phyloP scores from a whole-genome alignment of 2,329 filamentous ascomycete species.

The Penicillium concentricum region DNA sequence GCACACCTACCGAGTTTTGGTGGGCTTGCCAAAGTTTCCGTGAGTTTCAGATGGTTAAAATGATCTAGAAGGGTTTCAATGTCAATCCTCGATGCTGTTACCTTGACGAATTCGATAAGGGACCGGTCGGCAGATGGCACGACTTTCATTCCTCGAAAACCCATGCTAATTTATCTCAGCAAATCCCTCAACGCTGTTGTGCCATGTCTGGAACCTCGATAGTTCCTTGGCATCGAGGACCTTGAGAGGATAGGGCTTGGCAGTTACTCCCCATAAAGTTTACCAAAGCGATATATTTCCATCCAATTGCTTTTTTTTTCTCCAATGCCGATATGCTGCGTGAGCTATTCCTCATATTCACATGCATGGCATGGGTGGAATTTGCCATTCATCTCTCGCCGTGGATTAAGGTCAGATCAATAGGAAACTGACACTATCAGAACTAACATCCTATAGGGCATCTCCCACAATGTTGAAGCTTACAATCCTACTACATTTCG shows the following conservation, averaged over 20 bases:
- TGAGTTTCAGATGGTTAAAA: no score
- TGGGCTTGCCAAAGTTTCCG: no score
- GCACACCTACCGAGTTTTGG: no score
- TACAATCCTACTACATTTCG: not conserved
- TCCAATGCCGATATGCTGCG: not conserved
- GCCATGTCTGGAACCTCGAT: not conserved
- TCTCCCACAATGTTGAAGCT: not conserved
- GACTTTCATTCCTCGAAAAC: not conserved
- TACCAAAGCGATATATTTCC: not conserved
- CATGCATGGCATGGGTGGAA: not conserved
- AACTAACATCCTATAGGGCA: not conserved
- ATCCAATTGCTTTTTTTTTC: not conserved
- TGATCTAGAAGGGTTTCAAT: not conserved
- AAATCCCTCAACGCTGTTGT: not conserved
- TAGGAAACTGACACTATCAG: not conserved
- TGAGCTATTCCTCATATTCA: not conserved
- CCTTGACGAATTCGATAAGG: not conserved
- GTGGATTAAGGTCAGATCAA: not conserved
- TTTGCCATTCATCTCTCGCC: not conserved
- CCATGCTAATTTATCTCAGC: no score
- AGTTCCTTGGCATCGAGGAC: slow-evolving; percentile 8
- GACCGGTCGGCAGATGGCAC: not conserved
- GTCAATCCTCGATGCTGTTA: not conserved
- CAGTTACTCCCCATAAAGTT: not conserved
- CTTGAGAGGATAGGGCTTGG: slow-evolving; percentile 2